Evolutionary conservation across 2,329 filamentous ascomycete species (phyloP).

Genomic region (Chaetomium strumarium): DNA sequence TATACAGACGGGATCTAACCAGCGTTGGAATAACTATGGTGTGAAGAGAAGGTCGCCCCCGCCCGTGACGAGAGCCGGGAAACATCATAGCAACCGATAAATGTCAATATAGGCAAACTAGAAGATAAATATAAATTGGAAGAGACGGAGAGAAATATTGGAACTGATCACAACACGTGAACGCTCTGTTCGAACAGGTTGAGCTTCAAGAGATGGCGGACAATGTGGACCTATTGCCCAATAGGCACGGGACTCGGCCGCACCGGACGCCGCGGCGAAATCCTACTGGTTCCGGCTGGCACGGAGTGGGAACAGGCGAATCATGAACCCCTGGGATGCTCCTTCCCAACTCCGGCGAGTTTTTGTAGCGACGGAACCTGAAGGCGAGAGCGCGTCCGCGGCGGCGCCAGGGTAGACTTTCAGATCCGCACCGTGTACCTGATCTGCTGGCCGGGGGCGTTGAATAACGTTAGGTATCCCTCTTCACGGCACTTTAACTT

Average conservation of each 20-base stretch:
- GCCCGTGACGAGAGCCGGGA: too few relatives aligned
- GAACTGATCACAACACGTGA: too few relatives aligned
- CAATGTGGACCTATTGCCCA: slow-evolving; percentile 10
- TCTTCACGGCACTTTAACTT: not conserved
- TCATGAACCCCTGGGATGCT: not conserved
- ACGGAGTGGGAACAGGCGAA: not conserved
- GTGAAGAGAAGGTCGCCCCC: too few relatives aligned
- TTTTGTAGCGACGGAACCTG: not conserved
- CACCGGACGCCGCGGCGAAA: slow-evolving; percentile 13
- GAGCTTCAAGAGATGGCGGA: not conserved
- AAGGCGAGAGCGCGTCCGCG: not conserved
- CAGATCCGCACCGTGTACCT: not conserved
- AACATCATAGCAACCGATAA: too few relatives aligned
- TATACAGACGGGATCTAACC: too few relatives aligned
- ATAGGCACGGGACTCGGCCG: slow-evolving; percentile 6
- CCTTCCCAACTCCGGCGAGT: not conserved
- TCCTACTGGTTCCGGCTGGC: slow-evolving; percentile 17
- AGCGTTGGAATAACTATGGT: too few relatives aligned
- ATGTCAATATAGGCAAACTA: too few relatives aligned
- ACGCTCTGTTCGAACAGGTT: too few relatives aligned
- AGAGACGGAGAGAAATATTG: too few relatives aligned
- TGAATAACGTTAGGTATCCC: not conserved
- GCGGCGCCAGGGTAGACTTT: not conserved
- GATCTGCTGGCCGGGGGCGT: not conserved
- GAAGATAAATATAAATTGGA: too few relatives aligned